Evolutionary conservation across 108 stramenopile genomes (phyloP), one percentile per base, ranked within the genome.

Genomic region (Aurantiochytrium sp.): DNA sequence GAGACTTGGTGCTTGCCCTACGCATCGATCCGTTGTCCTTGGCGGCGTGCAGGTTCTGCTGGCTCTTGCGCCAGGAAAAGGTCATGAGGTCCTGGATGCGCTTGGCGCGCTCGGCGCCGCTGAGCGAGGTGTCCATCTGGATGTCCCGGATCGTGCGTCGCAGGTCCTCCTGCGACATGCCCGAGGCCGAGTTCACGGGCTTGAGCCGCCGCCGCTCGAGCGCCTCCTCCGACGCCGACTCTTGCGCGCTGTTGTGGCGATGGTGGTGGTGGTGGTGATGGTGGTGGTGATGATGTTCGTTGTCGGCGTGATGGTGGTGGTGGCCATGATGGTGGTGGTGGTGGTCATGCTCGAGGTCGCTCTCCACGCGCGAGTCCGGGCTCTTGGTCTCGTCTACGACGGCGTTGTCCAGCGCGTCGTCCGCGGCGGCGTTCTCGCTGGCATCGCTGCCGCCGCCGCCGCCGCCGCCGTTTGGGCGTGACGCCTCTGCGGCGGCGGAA

Each of bases 51-150:
- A 65, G 59, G 24, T 65, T 19, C 73, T 81, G 12, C 39, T 81
- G 73, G 32, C 42, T 48, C 24, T 81, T 81, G 73, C 73, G 73
- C 73, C 73, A 81, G 8, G 73, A 81, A 81, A 81, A 81, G 39
- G 73, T 48, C 73, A 81, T 81, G 45, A 81, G 39, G 6, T 81
- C 73, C 45, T 81, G 73, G 30, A 81, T 81, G 42, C 45, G 39
- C 32, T 81, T 81, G 19, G 73, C 45, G 1, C 45, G 10, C 39
- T 81, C 73, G 10, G 73, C 73, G 42, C 42, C 19, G 19, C 21
- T 81, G 10, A 81, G 73, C n/a, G 73, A 81, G n/a, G 73, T 81
- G 45, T 81, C 73, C 42, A 41, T 48, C 24, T 81, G 73, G n/a
- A 81, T 48, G 27, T 81, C 73, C 19, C 73, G 73, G 45, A 81